These are phyloP conservation scores for Aspergillus panamensis DNA, from an alignment of 495 filamentous ascomycete genomes.

Conservation along the genomic window DNA sequence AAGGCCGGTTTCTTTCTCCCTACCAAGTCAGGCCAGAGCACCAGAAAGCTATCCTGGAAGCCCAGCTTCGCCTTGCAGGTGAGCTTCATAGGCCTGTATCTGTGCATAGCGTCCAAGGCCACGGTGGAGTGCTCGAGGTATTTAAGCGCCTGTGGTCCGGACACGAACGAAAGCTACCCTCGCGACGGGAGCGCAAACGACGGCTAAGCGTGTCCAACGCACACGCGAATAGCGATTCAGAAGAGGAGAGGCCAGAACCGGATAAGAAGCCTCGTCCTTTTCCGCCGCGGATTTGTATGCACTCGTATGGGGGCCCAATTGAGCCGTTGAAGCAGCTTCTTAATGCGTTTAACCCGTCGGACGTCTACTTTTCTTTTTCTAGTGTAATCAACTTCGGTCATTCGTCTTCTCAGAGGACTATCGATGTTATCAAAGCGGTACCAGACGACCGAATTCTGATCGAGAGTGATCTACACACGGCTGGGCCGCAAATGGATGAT, in stretches of 20 bases:
- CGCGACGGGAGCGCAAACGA: constrained; percentile 56
- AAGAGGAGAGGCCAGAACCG: constrained; percentile 35
- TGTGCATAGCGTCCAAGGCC: constrained; percentile 87
- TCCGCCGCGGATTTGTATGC: constrained; percentile 87
- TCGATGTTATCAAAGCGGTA: constrained; percentile 65
- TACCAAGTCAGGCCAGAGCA: constrained; percentile 75
- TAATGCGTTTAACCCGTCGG: constrained; percentile 66
- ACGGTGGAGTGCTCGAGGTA: constrained; percentile 75
- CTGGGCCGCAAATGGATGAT: constrained; percentile 78
- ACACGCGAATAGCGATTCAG: constrained; percentile 30
- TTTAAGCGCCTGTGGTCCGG: constrained; percentile 77
- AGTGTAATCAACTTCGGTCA: constrained; percentile 73
- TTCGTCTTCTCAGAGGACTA: constrained; percentile 47
- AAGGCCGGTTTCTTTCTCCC: constrained; percentile 69
- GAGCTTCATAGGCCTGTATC: constrained; percentile 77
- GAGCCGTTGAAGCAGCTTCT: constrained; percentile 77
- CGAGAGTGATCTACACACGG: constrained; percentile 87
- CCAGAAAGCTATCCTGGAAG: constrained; percentile 68
- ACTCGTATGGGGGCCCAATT: constrained; percentile 84
- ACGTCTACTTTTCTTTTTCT: constrained; percentile 88
- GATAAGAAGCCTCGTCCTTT: constrained; percentile 54
- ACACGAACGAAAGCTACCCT: constrained; percentile 65
- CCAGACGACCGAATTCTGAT: constrained; percentile 77
- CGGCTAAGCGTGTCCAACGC: constrained; percentile 34
- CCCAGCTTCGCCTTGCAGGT: constrained; percentile 83